Base-by-base conservation (phyloP, 2,329 filamentous ascomycete species). In the Aspergillus sclerotialis region DNA sequence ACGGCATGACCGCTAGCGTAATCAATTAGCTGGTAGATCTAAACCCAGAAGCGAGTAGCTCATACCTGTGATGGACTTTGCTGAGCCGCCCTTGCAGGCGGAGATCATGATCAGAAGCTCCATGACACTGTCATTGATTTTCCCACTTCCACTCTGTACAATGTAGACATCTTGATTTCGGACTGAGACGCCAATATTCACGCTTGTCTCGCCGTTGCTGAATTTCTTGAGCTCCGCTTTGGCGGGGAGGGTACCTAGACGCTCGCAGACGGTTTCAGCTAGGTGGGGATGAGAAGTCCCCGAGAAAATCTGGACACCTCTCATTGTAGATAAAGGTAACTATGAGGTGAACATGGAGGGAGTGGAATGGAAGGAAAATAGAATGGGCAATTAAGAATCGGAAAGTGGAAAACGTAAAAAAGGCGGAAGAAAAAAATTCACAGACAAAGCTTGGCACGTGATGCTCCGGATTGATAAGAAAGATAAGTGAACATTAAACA, bases 161-260 rank as follows among this genome's bases (percentile, higher is more conserved):
- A 98, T 90, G 64, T 96, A 98, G 53, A 98, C 90, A 75, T 98
- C 90, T 64, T 96, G 93, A 60, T 98, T 93, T 50, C 92, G 84
- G 46, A 98, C 88, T 16, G 79, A 82, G 32, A 63, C 64, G 24
- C 76, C 74, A 51, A 83, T 80, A 53, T 79, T 75, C 46, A 83
- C 79, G 36, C 75, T 78, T 30, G 78, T 83, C 66, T 83, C 79
- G 43, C 79, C 79, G 62, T 82, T 82, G 61, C 73, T 74, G 58
- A 82, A 82, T 56, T 82, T 81, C 45, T 74, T 70, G 45, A 82
- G 64, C 41, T 76, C 71, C 44, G 75, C 78, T 42, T 73, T 70
- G 32, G 75, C 72, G 16, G 72, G 73, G 39, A 71, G 67, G 45
- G 73, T 73, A 28, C 79, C 79, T 45, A 83, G 65, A 31, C 78